phyloP scores from a whole-genome alignment of 2,329 filamentous ascomycete species.

The Beauveria varroae region DNA sequence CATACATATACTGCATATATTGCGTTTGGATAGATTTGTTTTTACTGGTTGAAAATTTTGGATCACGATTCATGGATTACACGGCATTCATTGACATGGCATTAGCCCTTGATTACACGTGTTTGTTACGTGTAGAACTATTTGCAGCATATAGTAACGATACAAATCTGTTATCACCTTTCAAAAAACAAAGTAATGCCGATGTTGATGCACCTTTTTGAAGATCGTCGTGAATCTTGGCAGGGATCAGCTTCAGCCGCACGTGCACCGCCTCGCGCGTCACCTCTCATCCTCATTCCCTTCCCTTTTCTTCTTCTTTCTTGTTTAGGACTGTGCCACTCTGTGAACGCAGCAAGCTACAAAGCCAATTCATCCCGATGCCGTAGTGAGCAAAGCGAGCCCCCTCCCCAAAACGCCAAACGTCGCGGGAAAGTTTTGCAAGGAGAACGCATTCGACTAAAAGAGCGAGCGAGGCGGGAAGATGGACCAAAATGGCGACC shows the following conservation, averaged over 20 bases:
- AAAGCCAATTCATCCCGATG: too few species aligned
- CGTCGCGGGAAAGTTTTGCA: not conserved
- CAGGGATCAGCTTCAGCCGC: conserved; percentile 1
- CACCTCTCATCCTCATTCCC: not conserved
- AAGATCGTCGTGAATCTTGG: not conserved
- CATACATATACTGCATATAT: not conserved
- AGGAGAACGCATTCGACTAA: not conserved
- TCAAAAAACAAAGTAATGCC: too few species aligned
- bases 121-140: too few species aligned
- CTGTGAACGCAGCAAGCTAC: too few species aligned
- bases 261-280: not conserved
- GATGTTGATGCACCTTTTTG: too few species aligned
- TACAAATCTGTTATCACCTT: too few species aligned
- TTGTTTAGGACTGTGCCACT: too few species aligned
- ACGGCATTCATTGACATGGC: too few species aligned
- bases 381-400: not conserved
- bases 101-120: too few species aligned
- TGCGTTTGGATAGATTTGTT: not conserved
- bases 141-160: too few species aligned
- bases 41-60: not conserved
- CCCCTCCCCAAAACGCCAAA: not conserved
- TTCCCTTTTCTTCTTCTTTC: not conserved
- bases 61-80: too few species aligned
- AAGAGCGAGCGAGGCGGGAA: not conserved
- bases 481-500: conserved; percentile 20